Conservation (phyloP, 2,329 filamentous ascomycete genomes). For the Aspergillus flavus region DNA sequence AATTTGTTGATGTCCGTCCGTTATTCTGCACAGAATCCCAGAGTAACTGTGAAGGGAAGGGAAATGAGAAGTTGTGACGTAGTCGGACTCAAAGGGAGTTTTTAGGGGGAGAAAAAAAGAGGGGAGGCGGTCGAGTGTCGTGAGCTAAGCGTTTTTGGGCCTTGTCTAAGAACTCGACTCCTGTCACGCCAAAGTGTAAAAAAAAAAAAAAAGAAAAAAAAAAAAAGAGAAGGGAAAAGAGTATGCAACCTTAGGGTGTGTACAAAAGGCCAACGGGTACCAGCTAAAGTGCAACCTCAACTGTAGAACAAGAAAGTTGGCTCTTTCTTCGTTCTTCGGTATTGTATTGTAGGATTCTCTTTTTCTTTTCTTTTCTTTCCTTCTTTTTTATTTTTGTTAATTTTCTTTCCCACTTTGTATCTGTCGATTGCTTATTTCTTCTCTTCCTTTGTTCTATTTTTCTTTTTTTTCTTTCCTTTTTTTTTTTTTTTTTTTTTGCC, state of each 20-base stretch:
- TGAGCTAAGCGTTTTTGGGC: slow-evolving; percentile 22
- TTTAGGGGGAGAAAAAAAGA: slow-evolving; percentile 35
- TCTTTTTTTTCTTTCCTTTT: slow-evolving; percentile 1
- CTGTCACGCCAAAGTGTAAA: slow-evolving; percentile 22
- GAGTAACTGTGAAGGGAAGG: slow-evolving; percentile 24
- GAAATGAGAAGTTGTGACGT: slow-evolving; percentile 40
- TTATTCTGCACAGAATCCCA: slow-evolving; percentile 15
- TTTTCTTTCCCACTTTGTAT: not conserved
- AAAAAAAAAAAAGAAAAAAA: not conserved
- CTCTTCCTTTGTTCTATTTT: slow-evolving; percentile 4
- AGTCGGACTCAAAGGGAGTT: slow-evolving; percentile 37
- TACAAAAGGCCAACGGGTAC: slow-evolving; percentile 6
- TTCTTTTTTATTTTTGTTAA: too few species aligned
- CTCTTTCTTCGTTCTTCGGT: not conserved
- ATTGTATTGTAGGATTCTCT: not conserved
- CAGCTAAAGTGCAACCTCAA: slow-evolving; percentile 2
- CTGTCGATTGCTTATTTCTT: not conserved
- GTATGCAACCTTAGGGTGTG: slow-evolving; percentile 1
- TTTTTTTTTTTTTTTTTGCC: not conserved
- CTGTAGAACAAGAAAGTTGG: not conserved
- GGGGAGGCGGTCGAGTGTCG: slow-evolving; percentile 29
- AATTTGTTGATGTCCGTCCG: slow-evolving; percentile 15
- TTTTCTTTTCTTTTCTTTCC: not conserved
- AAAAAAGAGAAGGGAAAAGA: slow-evolving; percentile 1
- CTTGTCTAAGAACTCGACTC: slow-evolving; percentile 14